Percentiles rank a stretch among this genome's conserved stretches.
phyloP scores from a whole-genome alignment of 305 asterid species.

The Fraxinus paxiana region DNA sequence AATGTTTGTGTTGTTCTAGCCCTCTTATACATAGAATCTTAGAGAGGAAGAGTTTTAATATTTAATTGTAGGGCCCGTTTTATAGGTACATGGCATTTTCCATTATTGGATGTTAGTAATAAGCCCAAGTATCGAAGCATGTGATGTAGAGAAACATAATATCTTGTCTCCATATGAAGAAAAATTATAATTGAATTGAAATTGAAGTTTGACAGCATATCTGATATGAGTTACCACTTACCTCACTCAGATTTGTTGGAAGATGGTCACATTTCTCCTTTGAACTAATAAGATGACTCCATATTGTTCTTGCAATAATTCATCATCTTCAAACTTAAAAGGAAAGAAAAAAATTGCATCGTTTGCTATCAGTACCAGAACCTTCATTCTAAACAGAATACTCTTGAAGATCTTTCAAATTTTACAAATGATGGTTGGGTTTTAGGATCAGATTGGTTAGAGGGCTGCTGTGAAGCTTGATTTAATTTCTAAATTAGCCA shows the following conservation, averaged over 20 bases:
- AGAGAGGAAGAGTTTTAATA: background rate
- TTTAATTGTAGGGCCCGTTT: background rate
- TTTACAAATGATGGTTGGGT: background rate
- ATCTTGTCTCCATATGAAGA: background rate
- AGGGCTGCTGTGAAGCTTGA: background rate
- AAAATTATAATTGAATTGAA: background rate
- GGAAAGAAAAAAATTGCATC: background rate
- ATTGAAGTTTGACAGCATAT: background rate
- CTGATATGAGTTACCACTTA: background rate
- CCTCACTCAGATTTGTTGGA: background rate
- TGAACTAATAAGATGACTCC: background rate
- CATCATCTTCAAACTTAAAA: background rate
- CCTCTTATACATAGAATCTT: background rate
- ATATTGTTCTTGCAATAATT: background rate
- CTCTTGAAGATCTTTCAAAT: background rate
- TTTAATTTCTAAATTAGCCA: background rate
- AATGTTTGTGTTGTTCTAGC: background rate
- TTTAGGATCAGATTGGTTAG: background rate
- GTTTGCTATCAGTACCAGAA: background rate
- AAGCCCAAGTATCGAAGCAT: background rate
- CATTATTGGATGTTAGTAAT: background rate
- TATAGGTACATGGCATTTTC: background rate
- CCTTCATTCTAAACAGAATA: background rate
- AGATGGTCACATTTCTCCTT: background rate
- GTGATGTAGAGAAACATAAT: background rate